A percentile compares a stretch with the other conserved stretches of the same genome.
phyloP scores from a whole-genome alignment of 179 eudicot genomes.

The Actinidia chinensis region DNA sequence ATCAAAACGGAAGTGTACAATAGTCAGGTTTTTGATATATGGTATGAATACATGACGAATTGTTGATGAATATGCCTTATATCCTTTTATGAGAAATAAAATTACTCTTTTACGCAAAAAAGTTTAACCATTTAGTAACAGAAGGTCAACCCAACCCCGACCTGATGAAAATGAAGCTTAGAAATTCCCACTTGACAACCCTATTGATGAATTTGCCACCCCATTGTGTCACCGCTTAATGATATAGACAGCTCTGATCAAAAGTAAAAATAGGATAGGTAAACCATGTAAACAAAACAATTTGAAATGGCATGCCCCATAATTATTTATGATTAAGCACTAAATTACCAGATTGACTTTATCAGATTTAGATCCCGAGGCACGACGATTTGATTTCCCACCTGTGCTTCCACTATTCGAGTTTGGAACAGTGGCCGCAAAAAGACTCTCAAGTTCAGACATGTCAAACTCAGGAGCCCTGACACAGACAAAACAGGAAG shows the following conservation, averaged over 20 bases:
- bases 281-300: neutral
- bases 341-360: slow-evolving; percentile 77
- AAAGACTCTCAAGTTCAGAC: slow-evolving; percentile 82
- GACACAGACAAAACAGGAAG: slow-evolving; percentile 16
- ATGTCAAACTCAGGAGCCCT: slow-evolving; percentile 87
- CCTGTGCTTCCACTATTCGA: slow-evolving; percentile 42
- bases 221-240: neutral
- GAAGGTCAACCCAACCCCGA: neutral
- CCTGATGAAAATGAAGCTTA: neutral
- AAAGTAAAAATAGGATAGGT: neutral
- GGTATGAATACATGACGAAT: neutral
- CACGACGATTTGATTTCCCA: slow-evolving; percentile 52
- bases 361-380: slow-evolving; percentile 59
- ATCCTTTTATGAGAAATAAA: neutral
- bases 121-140: neutral
- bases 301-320: neutral
- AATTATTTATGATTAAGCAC: neutral
- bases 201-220: slow-evolving; percentile 5
- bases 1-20: neutral
- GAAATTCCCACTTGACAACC: neutral
- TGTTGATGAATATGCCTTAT: neutral
- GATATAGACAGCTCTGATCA: slow-evolving; percentile 2
- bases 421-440: slow-evolving; percentile 59
- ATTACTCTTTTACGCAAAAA: neutral
- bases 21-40: neutral